A percentile compares a stretch with the other conserved stretches of the same genome.
These are phyloP conservation scores for Euphorbia peplus DNA, from an alignment of 345 rosid species.

Conservation along the genomic window DNA sequence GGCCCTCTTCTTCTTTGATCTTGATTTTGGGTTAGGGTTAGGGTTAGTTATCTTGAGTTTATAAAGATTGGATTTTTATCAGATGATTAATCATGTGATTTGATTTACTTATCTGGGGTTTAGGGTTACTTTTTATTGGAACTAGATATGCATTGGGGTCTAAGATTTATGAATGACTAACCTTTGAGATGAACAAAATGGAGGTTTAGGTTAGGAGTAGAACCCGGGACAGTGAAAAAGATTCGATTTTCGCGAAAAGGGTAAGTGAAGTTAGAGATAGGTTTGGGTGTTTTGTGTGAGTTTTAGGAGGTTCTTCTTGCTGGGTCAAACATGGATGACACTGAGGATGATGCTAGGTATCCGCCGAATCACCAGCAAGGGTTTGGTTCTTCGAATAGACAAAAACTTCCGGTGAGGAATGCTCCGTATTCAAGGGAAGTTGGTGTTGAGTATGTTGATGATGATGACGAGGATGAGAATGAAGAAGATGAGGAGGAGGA, in stretches of 20 bases:
- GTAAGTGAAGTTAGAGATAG: background rate
- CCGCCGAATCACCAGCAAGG: slow-evolving; percentile 47
- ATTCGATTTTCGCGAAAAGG: background rate
- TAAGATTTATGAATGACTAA: background rate
- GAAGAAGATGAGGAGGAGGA: slow-evolving; percentile 32
- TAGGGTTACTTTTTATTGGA: background rate
- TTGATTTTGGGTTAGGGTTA: background rate
- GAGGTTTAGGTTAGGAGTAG: background rate
- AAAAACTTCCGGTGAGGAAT: slow-evolving; percentile 51
- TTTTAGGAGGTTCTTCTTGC: background rate
- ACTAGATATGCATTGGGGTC: background rate
- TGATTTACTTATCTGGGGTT: background rate
- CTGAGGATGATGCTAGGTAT: slow-evolving; percentile 70
- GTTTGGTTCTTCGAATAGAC: slow-evolving; percentile 45
- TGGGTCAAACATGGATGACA: slow-evolving; percentile 57
- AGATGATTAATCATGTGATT: background rate
- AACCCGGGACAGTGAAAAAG: background rate
- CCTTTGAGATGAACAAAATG: background rate
- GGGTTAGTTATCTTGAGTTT: background rate
- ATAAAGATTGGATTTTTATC: slow-evolving; percentile 6
- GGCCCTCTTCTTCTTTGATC: slow-evolving; percentile 4
- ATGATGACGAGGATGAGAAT: slow-evolving; percentile 40
- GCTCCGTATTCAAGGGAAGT: slow-evolving; percentile 33
- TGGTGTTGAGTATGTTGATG: slow-evolving; percentile 32
- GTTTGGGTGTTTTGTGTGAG: background rate